phyloP scores from a whole-genome alignment of 2,329 filamentous ascomycete species.

The Pochonia chlamydosporia region DNA sequence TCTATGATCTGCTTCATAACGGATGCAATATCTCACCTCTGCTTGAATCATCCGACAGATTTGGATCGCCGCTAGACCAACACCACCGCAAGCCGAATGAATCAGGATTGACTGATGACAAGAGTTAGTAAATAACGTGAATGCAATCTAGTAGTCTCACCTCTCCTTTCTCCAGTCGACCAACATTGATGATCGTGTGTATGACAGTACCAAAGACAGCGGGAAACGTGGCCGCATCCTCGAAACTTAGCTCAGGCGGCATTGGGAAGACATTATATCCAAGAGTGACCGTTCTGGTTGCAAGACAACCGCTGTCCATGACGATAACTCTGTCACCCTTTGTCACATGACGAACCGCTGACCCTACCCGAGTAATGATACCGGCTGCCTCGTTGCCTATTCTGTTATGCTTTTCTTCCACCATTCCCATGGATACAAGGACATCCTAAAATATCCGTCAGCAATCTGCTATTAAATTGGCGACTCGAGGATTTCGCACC shows the following conservation, averaged over 20 bases:
- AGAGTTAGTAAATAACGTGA: background rate
- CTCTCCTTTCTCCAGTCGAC: constrained; percentile 15
- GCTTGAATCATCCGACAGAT: constrained; percentile 15
- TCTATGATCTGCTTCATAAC: no score
- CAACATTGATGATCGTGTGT: constrained; percentile 23
- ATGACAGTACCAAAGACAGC: constrained; percentile 25
- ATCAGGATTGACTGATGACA: constrained; percentile 20
- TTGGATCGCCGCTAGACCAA: constrained; percentile 24
- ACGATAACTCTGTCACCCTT: constrained; percentile 5
- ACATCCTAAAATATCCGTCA: constrained; percentile 5
- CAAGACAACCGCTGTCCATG: background rate
- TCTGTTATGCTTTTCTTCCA: background rate
- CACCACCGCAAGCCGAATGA: constrained; percentile 23
- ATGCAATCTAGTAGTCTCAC: background rate
- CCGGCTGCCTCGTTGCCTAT: constrained; percentile 15
- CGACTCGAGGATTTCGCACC: background rate
- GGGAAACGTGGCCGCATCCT: constrained; percentile 1
- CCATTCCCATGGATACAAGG: constrained; percentile 5
- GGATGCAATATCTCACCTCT: no score
- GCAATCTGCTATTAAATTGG: background rate
- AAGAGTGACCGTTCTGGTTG: background rate
- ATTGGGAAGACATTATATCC: background rate
- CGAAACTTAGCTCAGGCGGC: background rate
- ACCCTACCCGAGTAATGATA: constrained; percentile 11
- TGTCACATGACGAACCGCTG: constrained; percentile 9